Percentiles rank a stretch among this genome's conserved stretches.
phyloP scores from a whole-genome alignment of 1,284 basidiomycete species.

The Cryptococcus sp. region DNA sequence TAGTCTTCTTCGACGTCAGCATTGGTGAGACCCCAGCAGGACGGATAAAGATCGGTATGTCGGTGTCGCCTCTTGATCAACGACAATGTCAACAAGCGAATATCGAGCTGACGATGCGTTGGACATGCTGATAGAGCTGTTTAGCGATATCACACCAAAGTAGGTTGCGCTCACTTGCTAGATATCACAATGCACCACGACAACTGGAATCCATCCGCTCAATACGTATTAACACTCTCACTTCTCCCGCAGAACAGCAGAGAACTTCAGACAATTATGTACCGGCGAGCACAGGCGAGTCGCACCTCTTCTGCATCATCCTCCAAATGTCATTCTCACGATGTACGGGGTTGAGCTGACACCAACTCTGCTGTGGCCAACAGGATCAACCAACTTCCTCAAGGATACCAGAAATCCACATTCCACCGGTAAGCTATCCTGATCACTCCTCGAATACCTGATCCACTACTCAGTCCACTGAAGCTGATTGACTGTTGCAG shows the following conservation, averaged over 20 bases:
- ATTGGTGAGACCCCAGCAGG: slow-evolving; percentile 95
- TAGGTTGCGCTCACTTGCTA: slow-evolving; percentile 18
- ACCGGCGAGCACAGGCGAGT: slow-evolving; percentile 87
- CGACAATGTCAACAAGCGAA: not conserved
- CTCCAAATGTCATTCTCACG: not conserved
- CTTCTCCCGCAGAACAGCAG: slow-evolving; percentile 69
- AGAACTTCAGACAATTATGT: slow-evolving; percentile 96
- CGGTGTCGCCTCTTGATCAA: not conserved
- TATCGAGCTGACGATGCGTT: not conserved
- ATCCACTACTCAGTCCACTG: not conserved
- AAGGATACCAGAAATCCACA: slow-evolving; percentile 83
- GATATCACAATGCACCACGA: too few species aligned
- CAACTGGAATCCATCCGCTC: too few species aligned
- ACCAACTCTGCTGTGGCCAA: not conserved
- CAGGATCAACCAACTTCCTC: slow-evolving; percentile 80
- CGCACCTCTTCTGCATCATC: not conserved
- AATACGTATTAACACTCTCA: too few species aligned
- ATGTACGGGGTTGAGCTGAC: too few species aligned
- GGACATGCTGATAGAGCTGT: slow-evolving; percentile 36
- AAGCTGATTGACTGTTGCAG: slow-evolving; percentile 14
- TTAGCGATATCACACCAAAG: slow-evolving; percentile 51
- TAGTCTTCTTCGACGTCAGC: slow-evolving; percentile 95
- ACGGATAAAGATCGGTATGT: slow-evolving; percentile 80
- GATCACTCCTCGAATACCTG: slow-evolving; percentile 8
- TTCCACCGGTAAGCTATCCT: slow-evolving; percentile 76